Base-by-base conservation (phyloP, 345 rosid genomes). In the Turnera subulata region DNA sequence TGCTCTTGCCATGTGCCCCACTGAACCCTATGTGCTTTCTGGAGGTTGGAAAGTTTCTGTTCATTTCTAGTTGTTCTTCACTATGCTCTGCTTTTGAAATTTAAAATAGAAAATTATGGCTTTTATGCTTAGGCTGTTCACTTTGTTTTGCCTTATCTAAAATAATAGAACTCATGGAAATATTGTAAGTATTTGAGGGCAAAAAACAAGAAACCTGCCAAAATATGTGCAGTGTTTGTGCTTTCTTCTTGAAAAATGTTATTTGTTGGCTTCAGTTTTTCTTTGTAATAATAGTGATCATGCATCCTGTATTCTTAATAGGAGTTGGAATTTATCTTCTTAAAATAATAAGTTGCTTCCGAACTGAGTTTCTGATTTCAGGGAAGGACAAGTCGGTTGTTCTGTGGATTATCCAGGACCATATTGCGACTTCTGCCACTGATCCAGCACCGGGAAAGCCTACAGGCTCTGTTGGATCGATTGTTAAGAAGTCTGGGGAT, bases 341-440 rank as follows among this genome's bases (percentile, higher is more conserved):
- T 3, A 29, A 4, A 3, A 29, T 53, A 55, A 53, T 51, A 0
- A 2, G 26, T 32, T 25, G 26, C 56, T 65, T 32, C 35, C 8
- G 4, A 29, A 3, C 8, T 29, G 35, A 4, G 8, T 3, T 29
- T 29, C 8, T 29, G 4, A 22, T 51, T n/a, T 55, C 70, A 84
- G 91, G 87, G 11, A 84, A 84, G 67, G 89, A 84, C 63, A 74
- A 70, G 64, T 68, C 50, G 14, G 89, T 83, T 47, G 75, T 81
- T 58, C 64, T 81, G 51, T 84, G 91, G 91, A 79, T 85, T 26
- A 77, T 84, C 65, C 85, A 79, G 39, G 91, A 84, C 59, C 81
- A 81, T 43, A 66, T 81, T 42, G 68, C 89, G 4, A 64, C 74
- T 65, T 67, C 77, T 65, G 80, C 71, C 6, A 46, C 68, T 3